A percentile compares a stretch with the other conserved stretches of the same genome.
Evolutionary conservation across 208 protist species (phyloP).

Genomic region (Leishmania guyanensis): DNA sequence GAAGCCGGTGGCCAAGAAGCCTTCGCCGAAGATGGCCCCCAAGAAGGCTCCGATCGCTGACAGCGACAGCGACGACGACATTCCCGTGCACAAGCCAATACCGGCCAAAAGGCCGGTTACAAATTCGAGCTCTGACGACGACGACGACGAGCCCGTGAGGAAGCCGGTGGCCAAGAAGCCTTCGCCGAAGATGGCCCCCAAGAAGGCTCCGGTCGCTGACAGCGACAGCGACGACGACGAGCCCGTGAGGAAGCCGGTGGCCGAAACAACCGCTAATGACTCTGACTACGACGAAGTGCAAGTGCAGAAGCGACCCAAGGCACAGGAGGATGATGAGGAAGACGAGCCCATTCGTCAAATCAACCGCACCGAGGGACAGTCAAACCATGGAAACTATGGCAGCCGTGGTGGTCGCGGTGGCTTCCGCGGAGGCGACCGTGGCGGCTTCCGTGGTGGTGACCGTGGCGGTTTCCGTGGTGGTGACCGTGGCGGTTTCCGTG

Average conservation of each 20-base stretch:
- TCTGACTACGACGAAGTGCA: constrained; percentile 22
- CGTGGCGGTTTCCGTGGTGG: constrained; percentile 39
- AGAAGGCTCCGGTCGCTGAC: constrained; percentile 55
- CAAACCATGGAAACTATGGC: constrained; percentile 32
- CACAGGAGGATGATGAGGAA: constrained; percentile 24
- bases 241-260: constrained; percentile 35
- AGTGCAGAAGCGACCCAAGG: constrained; percentile 22
- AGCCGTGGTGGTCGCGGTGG: constrained; percentile 38
- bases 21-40: constrained; percentile 37
- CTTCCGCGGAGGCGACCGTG: constrained; percentile 35
- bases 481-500: constrained; percentile 33
- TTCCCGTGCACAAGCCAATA: constrained; percentile 40
- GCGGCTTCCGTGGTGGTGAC: constrained; percentile 34
- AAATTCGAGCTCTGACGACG: constrained; percentile 40
- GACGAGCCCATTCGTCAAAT: constrained; percentile 48
- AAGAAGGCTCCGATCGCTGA: constrained; percentile 33
- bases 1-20: constrained; percentile 55
- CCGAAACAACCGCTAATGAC: constrained; percentile 35
- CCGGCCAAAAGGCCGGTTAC: constrained; percentile 49
- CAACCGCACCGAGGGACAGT: constrained; percentile 41
- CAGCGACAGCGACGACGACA: constrained; percentile 57
- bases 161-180: constrained; percentile 45
- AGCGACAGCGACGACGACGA: constrained; percentile 52
- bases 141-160: constrained; percentile 17
- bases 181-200: constrained; percentile 27